Evolutionary conservation across 2,329 filamentous ascomycete species (phyloP).

Genomic region (Sphaerulina vaccinii): DNA sequence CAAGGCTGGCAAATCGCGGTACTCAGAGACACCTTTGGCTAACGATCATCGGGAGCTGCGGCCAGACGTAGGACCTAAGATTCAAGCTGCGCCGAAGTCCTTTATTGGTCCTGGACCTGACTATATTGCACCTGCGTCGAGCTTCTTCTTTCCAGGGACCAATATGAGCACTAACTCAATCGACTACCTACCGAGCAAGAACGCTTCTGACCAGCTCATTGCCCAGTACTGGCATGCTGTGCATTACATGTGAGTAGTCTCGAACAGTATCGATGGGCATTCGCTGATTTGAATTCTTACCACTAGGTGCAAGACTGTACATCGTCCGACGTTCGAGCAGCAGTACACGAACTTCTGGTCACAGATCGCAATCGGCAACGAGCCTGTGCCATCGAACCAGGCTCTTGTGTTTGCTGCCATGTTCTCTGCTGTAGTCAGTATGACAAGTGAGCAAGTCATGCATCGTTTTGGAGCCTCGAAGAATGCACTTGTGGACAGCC

Average conservation of each 20-base stretch:
- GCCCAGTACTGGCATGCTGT: constrained; percentile 67
- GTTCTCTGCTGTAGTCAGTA: constrained; percentile 67
- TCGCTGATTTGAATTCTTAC: too few species aligned
- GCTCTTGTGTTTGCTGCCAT: constrained; percentile 68
- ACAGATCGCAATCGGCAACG: constrained; percentile 57
- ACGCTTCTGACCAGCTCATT: constrained; percentile 61
- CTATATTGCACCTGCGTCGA: constrained; percentile 67
- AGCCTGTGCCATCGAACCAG: constrained; percentile 64
- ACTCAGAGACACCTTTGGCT: constrained; percentile 15
- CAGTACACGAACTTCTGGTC: constrained; percentile 67
- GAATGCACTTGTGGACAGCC: constrained; percentile 58
- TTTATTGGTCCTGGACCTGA: constrained; percentile 64
- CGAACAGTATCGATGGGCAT: too few species aligned
- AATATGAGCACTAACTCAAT: constrained; percentile 53
- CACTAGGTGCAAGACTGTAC: constrained; percentile 64
- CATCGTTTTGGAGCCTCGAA: constrained; percentile 58
- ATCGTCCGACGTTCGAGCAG: constrained; percentile 64
- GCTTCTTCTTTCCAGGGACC: constrained; percentile 62
- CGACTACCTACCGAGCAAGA: constrained; percentile 60
- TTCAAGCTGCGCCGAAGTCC: constrained; percentile 36
- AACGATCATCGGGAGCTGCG: constrained; percentile 25
- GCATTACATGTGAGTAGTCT: too few species aligned
- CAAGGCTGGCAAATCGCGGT: constrained; percentile 29
- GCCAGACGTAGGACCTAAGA: constrained; percentile 20
- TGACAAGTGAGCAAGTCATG: constrained; percentile 50